A percentile compares a stretch with the other conserved stretches of the same genome.
These are phyloP conservation scores for Arxiozyma slooffiae DNA, from an alignment of 1,139 yeast genomes.

Conservation along the genomic window DNA sequence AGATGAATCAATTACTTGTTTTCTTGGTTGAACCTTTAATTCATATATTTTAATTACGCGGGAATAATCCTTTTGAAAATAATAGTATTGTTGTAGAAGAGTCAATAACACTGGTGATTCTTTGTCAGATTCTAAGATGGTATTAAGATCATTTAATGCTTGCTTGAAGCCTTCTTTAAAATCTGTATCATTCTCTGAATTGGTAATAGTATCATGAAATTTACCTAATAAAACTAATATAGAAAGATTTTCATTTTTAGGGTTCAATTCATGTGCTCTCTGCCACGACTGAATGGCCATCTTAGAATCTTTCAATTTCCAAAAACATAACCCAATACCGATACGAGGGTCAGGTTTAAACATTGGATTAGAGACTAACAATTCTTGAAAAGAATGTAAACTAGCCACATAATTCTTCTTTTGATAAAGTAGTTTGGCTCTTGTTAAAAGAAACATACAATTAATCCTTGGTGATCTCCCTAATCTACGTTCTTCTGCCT, in stretches of 20 bases:
- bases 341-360: constrained; percentile 86
- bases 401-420: constrained; percentile 68
- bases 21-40: constrained; percentile 35
- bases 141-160: constrained; percentile 34
- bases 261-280: constrained; percentile 61
- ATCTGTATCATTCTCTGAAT: constrained; percentile 40
- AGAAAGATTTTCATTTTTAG: constrained; percentile 51
- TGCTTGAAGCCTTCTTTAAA: constrained; percentile 43
- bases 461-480: constrained; percentile 36
- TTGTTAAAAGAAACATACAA: constrained; percentile 70
- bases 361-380: constrained; percentile 64
- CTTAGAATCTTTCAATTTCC: constrained; percentile 71
- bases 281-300: constrained; percentile 80
- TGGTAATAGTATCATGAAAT: constrained; percentile 51
- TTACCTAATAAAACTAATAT: constrained; percentile 58
- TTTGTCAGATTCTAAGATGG: constrained; percentile 17
- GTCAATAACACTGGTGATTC: constrained; percentile 38
- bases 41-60: constrained; percentile 49
- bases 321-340: constrained; percentile 90
- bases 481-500: constrained; percentile 26
- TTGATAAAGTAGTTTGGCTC: constrained; percentile 69
- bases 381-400: constrained; percentile 73
- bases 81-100: constrained; percentile 45
- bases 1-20: constrained; percentile 24
- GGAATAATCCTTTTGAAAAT: constrained; percentile 49